Conservation (phyloP, 176 grass and related monocot species). For the Aegilops tauschii region DNA sequence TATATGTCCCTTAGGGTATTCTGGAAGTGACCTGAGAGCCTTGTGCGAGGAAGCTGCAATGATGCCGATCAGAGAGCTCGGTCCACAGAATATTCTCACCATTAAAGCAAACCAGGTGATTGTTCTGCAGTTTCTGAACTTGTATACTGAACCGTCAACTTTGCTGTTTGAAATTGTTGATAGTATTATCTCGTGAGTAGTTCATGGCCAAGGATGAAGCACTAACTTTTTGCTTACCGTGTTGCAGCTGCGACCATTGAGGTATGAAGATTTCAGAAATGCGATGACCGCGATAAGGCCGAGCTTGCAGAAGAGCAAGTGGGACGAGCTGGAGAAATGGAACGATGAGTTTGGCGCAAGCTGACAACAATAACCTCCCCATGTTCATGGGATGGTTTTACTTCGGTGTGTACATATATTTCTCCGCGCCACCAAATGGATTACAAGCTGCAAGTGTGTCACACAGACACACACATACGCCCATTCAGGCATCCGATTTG, state of each 20-base stretch:
- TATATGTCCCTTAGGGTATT: slow-evolving; percentile 67
- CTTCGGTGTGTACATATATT: not conserved
- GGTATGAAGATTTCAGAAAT: slow-evolving; percentile 67
- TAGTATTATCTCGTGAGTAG: not conserved
- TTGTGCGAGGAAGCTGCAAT: slow-evolving; percentile 96
- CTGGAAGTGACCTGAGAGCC: slow-evolving; percentile 91
- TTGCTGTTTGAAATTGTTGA: not conserved
- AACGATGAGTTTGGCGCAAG: slow-evolving; percentile 87
- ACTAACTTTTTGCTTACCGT: not conserved
- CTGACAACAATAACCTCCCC: slow-evolving; percentile 5
- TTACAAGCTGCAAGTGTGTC: too few relatives aligned
- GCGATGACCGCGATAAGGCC: slow-evolving; percentile 77
- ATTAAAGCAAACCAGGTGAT: slow-evolving; percentile 84
- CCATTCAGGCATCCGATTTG: not conserved
- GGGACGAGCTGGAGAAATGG: slow-evolving; percentile 90
- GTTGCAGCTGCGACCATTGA: slow-evolving; percentile 66
- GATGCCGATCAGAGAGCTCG: slow-evolving; percentile 96
- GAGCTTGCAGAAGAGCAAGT: too few relatives aligned
- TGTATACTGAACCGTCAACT: not conserved
- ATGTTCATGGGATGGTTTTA: not conserved
- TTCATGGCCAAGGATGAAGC: not conserved
- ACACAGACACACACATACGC: too few relatives aligned
- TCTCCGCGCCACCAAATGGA: not conserved
- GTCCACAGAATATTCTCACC: slow-evolving; percentile 81
- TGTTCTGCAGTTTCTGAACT: not conserved